Conservation (phyloP, 2,329 filamentous ascomycete genomes). For the Nothophaeocryptopus gaeumannii region DNA sequence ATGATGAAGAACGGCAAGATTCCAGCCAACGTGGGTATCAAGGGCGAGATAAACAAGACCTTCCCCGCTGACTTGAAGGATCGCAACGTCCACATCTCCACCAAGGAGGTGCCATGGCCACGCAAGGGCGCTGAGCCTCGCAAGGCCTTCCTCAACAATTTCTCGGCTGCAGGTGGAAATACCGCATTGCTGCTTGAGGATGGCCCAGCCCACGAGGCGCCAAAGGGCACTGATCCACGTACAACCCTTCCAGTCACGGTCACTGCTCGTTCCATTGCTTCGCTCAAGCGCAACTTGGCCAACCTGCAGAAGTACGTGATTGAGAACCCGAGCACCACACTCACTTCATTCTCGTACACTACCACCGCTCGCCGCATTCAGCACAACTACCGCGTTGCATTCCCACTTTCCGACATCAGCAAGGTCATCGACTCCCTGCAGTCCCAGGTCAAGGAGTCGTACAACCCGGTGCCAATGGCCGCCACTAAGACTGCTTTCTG, state of each 20-base stretch:
- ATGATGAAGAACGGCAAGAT: slow-evolving; percentile 56
- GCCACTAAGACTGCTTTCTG: slow-evolving; percentile 51
- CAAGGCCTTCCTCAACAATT: slow-evolving; percentile 54
- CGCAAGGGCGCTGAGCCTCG: slow-evolving; percentile 49
- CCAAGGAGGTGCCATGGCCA: slow-evolving; percentile 45
- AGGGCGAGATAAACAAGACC: slow-evolving; percentile 55
- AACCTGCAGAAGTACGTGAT: slow-evolving; percentile 47
- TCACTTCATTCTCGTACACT: slow-evolving; percentile 52
- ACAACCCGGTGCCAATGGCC: slow-evolving; percentile 54
- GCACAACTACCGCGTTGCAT: slow-evolving; percentile 52
- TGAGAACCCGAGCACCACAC: slow-evolving; percentile 45
- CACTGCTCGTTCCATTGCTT: slow-evolving; percentile 51
- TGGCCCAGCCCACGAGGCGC: slow-evolving; percentile 44
- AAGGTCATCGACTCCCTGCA: slow-evolving; percentile 48
- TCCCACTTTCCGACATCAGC: slow-evolving; percentile 46
- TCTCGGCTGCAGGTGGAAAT: slow-evolving; percentile 54
- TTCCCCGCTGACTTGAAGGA: slow-evolving; percentile 53
- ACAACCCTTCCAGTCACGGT: slow-evolving; percentile 49
- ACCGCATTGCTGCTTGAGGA: slow-evolving; percentile 54
- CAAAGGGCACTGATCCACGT: slow-evolving; percentile 45
- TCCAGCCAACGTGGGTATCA: slow-evolving; percentile 55
- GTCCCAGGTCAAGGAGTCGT: slow-evolving; percentile 49
- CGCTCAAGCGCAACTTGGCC: slow-evolving; percentile 51
- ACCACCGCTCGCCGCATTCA: slow-evolving; percentile 54
- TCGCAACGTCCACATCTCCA: slow-evolving; percentile 54